These are phyloP conservation scores for Emericellopsis atlantica DNA, from an alignment of 2,329 filamentous ascomycete genomes.

Conservation along the genomic window DNA sequence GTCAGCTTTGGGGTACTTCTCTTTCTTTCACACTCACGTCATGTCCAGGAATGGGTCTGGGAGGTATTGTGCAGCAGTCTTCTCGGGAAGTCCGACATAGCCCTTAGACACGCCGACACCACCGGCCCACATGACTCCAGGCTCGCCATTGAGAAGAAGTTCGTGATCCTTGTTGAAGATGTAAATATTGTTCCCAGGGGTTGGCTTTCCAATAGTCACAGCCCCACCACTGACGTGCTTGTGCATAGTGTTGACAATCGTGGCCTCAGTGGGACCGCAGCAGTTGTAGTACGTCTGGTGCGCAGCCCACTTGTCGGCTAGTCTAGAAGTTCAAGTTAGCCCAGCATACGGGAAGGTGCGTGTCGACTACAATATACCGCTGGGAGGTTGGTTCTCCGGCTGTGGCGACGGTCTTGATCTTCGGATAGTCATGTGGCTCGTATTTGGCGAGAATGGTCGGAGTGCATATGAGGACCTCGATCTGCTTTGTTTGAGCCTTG, in stretches of 20 bases:
- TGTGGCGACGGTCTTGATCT: conserved; percentile 37
- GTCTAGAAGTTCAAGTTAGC: conserved; percentile 5
- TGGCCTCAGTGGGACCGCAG: conserved; percentile 48
- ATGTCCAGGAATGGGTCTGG: conserved; percentile 28
- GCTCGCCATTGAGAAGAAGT: conserved; percentile 30
- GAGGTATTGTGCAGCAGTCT: conserved; percentile 36
- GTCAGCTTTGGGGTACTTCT: too few relatives aligned
- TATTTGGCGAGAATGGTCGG: conserved; percentile 42
- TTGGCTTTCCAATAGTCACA: conserved; percentile 31
- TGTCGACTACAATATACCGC: conserved; percentile 11
- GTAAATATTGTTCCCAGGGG: conserved; percentile 44
- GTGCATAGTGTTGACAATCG: conserved; percentile 45
- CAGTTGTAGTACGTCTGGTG: conserved; percentile 38
- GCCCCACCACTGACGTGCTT: conserved; percentile 29
- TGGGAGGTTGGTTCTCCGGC: conserved; percentile 39
- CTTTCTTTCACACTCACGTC: too few relatives aligned
- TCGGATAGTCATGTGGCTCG: conserved; percentile 29
- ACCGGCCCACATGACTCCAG: conserved; percentile 46
- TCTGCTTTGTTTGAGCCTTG: conserved; percentile 15
- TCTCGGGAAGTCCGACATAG: conserved; percentile 38
- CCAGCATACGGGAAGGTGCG: too few relatives aligned
- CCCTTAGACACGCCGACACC: conserved; percentile 42
- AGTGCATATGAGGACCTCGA: conserved; percentile 41
- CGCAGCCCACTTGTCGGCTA: conserved; percentile 43
- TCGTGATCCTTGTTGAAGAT: conserved; percentile 33